phyloP scores from a whole-genome alignment of 2,329 filamentous ascomycete species.

The Pseudogymnoascus sp. region DNA sequence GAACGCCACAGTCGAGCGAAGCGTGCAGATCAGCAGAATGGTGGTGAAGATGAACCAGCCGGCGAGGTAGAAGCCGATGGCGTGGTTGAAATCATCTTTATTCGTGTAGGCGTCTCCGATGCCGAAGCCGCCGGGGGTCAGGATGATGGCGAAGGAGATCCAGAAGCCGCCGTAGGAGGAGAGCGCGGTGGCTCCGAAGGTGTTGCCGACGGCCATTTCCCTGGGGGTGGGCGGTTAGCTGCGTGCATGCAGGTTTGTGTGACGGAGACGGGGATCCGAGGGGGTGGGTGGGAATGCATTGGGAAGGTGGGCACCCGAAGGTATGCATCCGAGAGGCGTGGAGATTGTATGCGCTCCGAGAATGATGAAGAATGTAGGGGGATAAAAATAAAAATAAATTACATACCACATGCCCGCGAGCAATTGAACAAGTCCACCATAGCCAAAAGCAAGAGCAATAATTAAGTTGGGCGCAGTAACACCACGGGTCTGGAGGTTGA shows the following conservation, averaged over 20 bases:
- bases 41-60: constrained; percentile 58
- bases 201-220: constrained; percentile 57
- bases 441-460: constrained; percentile 47
- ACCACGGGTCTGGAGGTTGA: constrained; percentile 44
- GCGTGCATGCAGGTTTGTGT: neutral
- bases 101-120: constrained; percentile 33
- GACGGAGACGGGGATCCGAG: neutral
- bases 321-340: neutral
- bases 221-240: constrained; percentile 25
- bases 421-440: constrained; percentile 60
- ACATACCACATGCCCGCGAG: constrained; percentile 58
- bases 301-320: too few species aligned
- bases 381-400: neutral
- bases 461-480: constrained; percentile 43
- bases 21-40: constrained; percentile 46
- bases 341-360: neutral
- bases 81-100: constrained; percentile 36
- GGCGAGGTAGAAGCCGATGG: constrained; percentile 48
- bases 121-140: constrained; percentile 48
- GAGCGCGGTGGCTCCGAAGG: constrained; percentile 53
- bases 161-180: constrained; percentile 57
- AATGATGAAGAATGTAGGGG: neutral
- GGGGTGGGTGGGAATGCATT: neutral
- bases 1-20: constrained; percentile 52
- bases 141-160: constrained; percentile 48